Evolutionary conservation across 441 rosid genomes (phyloP), one percentile per base, ranked within the genome.

Genomic region (Gossypium davidsonii): DNA sequence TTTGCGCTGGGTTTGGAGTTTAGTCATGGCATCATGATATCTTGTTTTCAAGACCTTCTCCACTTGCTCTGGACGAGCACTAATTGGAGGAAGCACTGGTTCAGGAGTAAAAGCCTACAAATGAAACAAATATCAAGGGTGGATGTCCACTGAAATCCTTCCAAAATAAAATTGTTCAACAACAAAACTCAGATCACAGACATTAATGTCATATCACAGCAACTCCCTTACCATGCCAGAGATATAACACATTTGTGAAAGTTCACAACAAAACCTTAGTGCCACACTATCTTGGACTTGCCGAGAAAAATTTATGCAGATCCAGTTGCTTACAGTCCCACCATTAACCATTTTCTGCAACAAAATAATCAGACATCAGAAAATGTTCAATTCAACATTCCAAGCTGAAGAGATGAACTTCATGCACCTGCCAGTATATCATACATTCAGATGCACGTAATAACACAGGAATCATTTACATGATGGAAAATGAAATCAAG

Each of bases 331-430:
- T 18, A 94, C 98, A 0, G 90, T 91, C 70, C 98, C 98, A 10
- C 97, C 96, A 80, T 94, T 90, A 37, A 94, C 92, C 98, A 94
- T 90, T 94, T 94, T 94, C 98, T 94, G 87, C 84, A 81, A 58
- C 12, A 69, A 58, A 73, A 70, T 9, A 44, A 57, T 6, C 60
- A 51, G 15, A 58, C 15, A 28, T 5, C 51, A 51, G 12, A 58
- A 18, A 49, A 58, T 21, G 21, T 3, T 44, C 31, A 65, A 65
- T 11, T 65, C 52, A 20, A 12, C 31, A 44, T 65, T 42, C 28
- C 17, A 44, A 20, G 18, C 15, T 1, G 34, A 44, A 20, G 9
- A 34, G 25, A 37, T 17, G 49, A 62, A 20, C 70, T 21, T 5
- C 31, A 65, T 4, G 18, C 70, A 20, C n/a, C 52, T 39, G 69